A percentile compares a stretch with the other conserved stretches of the same genome.
phyloP scores from a whole-genome alignment of 305 asterid genomes.

The Fraxinus paxiana region DNA sequence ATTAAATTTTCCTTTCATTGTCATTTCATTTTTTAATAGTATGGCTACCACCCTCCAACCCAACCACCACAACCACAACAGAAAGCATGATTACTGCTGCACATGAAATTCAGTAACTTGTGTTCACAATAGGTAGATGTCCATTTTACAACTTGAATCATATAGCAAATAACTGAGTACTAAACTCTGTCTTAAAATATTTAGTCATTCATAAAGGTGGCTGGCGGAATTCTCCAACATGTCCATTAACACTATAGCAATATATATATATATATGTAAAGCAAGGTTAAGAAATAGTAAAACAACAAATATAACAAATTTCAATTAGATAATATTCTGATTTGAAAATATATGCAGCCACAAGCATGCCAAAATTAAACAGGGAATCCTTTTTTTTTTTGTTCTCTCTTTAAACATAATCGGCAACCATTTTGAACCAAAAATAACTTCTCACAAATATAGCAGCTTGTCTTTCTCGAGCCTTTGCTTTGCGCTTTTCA shows the following conservation, averaged over 20 bases:
- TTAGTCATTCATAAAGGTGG: constrained; percentile 10
- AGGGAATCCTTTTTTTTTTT: not conserved
- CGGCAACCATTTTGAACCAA: not conserved
- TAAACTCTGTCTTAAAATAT: not conserved
- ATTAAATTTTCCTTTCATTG: not conserved
- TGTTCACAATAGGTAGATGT: not conserved
- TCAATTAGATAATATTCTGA: not conserved
- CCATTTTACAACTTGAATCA: constrained; percentile 17
- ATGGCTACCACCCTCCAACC: not conserved
- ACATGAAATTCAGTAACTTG: not conserved
- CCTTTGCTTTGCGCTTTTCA: constrained; percentile 80
- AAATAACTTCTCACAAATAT: constrained; percentile 48
- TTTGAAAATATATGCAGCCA: not conserved
- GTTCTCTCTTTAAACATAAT: not conserved
- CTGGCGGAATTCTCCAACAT: constrained; percentile 13
- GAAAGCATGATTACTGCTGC: not conserved
- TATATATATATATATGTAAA: not conserved
- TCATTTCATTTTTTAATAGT: not conserved
- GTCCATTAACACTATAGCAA: constrained; percentile 3
- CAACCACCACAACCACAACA: not conserved
- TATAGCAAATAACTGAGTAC: constrained; percentile 1
- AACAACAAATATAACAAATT: not conserved
- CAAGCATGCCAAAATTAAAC: constrained; percentile 7
- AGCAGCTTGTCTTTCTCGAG: constrained; percentile 99
- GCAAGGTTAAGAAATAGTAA: not conserved